Evolutionary conservation across 140 eudicot genomes (phyloP).

Genomic region (Anethum foeniculum): DNA sequence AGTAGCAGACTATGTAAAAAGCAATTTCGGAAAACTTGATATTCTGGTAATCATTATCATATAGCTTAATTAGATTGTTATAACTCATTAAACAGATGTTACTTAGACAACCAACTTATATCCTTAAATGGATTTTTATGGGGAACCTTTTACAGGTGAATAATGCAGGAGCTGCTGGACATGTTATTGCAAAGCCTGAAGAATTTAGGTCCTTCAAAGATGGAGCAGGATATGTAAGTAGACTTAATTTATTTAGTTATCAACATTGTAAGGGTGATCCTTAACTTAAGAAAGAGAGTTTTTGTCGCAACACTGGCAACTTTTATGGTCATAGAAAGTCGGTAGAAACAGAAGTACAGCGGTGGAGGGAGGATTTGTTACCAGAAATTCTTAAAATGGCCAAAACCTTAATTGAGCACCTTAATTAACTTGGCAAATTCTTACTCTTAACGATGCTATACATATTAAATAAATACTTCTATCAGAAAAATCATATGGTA

Average conservation of each 20-base stretch:
- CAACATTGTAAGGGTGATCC: background rate
- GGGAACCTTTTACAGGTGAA: constrained; percentile 32
- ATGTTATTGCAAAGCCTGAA: constrained; percentile 6
- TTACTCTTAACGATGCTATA: background rate
- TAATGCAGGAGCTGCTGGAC: constrained; percentile 45
- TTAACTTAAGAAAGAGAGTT: too few relatives aligned
- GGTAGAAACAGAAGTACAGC: constrained; percentile 18
- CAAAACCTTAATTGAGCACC: background rate
- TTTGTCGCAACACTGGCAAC: background rate
- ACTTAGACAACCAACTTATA: background rate
- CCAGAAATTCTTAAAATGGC: background rate
- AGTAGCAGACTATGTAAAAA: constrained; percentile 22
- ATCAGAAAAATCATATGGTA: background rate
- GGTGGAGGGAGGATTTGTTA: constrained; percentile 9
- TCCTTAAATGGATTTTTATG: background rate
- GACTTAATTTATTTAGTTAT: background rate
- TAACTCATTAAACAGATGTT: background rate
- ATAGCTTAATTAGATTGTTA: background rate
- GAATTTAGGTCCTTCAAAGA: constrained; percentile 29
- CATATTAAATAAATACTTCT: background rate
- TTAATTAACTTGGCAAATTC: background rate
- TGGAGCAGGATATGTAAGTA: constrained; percentile 38
- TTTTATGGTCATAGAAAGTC: constrained; percentile 3
- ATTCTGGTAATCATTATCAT: constrained; percentile 29
- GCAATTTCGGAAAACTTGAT: constrained; percentile 35